Base-by-base conservation (phyloP, 805 yeast species). In the Nakazawaea populi region DNA sequence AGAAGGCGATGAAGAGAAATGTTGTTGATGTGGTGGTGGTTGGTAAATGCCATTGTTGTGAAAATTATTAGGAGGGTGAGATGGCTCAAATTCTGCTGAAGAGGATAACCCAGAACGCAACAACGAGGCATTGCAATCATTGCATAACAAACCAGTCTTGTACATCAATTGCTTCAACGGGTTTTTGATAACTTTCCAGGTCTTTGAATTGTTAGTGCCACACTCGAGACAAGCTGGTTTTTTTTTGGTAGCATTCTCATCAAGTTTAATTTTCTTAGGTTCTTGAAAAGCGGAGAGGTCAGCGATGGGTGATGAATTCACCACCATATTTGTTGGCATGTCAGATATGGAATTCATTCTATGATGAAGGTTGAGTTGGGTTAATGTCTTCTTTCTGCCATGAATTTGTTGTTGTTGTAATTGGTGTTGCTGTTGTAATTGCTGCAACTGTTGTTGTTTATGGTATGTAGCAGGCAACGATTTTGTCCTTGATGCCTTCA, bases 111-210 rank as follows among this genome's bases (percentile, higher is more conserved):
- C 47, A 4, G 52, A 44, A 38, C 46, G 32, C 14, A 45, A 41
- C 42, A 49, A 35, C 24, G 48, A 14, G 6, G 49, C 52, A 49
- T 49, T 49, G 32, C 53, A 51, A 38, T 42, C 47, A 38, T 51
- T 51, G 38, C 53, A 51, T 14, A 51, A 32, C 5, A 51, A 7
- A 10, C 53, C 53, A 8, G 49, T 51, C 35, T 35, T 45, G 37
- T 41, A 40, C 6, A 41, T 38, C 5, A 44, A 36, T 31, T 49
- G 48, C 14, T n/a, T 37, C n/a, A 31, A 42, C 1, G 49, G 49
- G 4, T 31, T 42, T 18, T 51, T 51, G 8, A 51, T 38, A 18
- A 45, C 38, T 46, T 51, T 51, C 53, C 53, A 51, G 7, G 53
- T 51, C 30, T 43, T 46, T 34, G 53, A 51, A 4, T 46, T 41